Evolutionary conservation across 2,329 filamentous ascomycete genomes (phyloP), one percentile per base, ranked within the genome.

Genomic region (Calonectria multiphialidica): DNA sequence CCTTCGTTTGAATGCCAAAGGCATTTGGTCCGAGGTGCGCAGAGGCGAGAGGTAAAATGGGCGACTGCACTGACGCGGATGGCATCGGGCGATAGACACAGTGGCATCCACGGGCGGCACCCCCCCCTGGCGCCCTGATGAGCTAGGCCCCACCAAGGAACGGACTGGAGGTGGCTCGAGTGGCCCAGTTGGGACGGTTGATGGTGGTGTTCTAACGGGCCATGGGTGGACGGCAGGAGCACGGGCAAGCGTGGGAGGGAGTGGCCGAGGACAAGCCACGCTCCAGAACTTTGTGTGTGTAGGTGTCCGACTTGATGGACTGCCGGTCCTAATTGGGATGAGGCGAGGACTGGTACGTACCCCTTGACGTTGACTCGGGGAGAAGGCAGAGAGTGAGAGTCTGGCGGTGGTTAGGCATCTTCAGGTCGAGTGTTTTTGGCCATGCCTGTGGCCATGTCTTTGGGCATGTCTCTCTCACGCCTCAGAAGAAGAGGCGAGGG

Each of bases 241-340:
- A 75, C 70, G 66, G 74, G 74, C 75, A 78, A 77, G 77, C 66
- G 50, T 74, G 68, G 63, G 73, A 76, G 75, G 63, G 71, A 76
- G 75, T 74, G 77, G 77, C 73, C 75, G 73, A 45, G 72, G 75
- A 74, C 66, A 74, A 74, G 72, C 71, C 76, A 71, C 73, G 45
- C 72, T 72, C 49, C 40, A 40, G 47, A 66, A 53, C 63, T 44
- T 44, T 50, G 37, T 33, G 49, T 33, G 49, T 57, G 49, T 47
- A 21, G 40, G 37, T 15, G 37, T 30, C 13, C 10, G 12, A 40
- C 44, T 65, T 65, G 44, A 49, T 25, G 37, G 37, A 45, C 49
- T 53, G 25, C 28, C 8, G 49, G 49, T 53, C 49, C 64, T 25
- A 40, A 47, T 35, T 59, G 63, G 49, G 21, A 16, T 42, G 47